phyloP scores from a whole-genome alignment of 1,284 basidiomycete species.

The Sporisorium reilianum region DNA sequence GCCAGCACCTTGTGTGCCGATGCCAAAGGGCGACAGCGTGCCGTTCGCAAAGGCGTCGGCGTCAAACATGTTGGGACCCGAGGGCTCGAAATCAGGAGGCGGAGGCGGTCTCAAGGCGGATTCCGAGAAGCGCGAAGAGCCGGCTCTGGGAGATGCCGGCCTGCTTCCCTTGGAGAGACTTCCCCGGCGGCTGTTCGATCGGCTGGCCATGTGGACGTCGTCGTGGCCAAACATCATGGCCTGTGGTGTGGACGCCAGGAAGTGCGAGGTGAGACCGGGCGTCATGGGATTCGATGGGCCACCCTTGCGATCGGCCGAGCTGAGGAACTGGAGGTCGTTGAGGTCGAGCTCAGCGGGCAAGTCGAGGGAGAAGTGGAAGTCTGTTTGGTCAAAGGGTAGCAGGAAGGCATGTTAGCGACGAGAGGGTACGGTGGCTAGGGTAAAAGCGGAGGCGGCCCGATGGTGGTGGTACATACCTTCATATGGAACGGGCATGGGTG shows the following conservation, averaged over 20 bases:
- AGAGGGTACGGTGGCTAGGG: neutral
- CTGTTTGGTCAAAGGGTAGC: slow-evolving; percentile 17
- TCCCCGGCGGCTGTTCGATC: slow-evolving; percentile 43
- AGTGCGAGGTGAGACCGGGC: slow-evolving; percentile 46
- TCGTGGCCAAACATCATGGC: slow-evolving; percentile 31
- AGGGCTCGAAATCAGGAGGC: slow-evolving; percentile 52
- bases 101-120: slow-evolving; percentile 47
- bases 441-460: neutral
- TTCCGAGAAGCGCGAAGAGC: slow-evolving; percentile 44
- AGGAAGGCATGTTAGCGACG: neutral
- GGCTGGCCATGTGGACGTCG: slow-evolving; percentile 50
- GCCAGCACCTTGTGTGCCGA: slow-evolving; percentile 28
- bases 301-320: slow-evolving; percentile 44
- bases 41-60: slow-evolving; percentile 33
- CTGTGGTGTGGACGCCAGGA: slow-evolving; percentile 44
- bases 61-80: slow-evolving; percentile 45
- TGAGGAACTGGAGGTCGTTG: slow-evolving; percentile 54
- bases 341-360: slow-evolving; percentile 55
- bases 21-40: slow-evolving; percentile 39
- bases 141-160: slow-evolving; percentile 41
- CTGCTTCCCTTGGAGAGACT: slow-evolving; percentile 52
- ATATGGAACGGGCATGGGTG: slow-evolving; percentile 62
- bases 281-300: slow-evolving; percentile 53
- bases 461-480: slow-evolving; percentile 50
- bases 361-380: slow-evolving; percentile 63